A percentile compares a stretch with the other conserved stretches of the same genome.
Evolutionary conservation across 768 basidiomycete genomes (phyloP).

Genomic region (Leccinum subgranulosum): DNA sequence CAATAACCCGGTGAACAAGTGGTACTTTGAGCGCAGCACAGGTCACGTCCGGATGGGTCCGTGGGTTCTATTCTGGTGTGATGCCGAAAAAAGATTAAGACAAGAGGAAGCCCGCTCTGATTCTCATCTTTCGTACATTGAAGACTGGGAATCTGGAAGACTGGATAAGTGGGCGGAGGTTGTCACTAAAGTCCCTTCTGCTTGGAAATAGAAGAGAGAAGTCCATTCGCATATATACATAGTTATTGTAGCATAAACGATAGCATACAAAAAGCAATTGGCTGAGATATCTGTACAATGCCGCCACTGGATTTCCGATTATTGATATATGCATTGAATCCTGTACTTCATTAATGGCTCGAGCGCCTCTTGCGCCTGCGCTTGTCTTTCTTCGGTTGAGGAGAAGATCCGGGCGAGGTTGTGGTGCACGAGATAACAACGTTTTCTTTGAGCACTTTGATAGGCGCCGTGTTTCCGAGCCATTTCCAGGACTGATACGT

Average conservation of each 20-base stretch:
- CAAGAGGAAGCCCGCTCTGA: conserved; percentile 64
- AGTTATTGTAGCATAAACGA: conserved; percentile 6
- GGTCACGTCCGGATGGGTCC: conserved; percentile 83
- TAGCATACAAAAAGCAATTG: not conserved
- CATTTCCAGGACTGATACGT: conserved; percentile 49
- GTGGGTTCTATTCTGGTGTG: conserved; percentile 99
- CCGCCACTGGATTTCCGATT: not conserved
- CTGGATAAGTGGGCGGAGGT: conserved; percentile 66
- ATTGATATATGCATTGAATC: not conserved
- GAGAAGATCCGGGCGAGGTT: conserved; percentile 24
- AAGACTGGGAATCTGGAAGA: conserved; percentile 73
- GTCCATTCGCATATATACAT: conserved; percentile 5
- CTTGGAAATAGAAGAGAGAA: conserved; percentile 53
- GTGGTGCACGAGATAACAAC: conserved; percentile 25
- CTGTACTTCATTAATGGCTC: conserved; percentile 18
- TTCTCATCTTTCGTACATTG: conserved; percentile 67
- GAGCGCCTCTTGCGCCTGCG: conserved; percentile 29
- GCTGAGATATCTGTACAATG: not conserved
- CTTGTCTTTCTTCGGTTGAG: conserved; percentile 30
- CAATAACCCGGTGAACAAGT: conserved; percentile 96
- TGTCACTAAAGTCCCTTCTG: conserved; percentile 69
- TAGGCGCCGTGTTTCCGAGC: conserved; percentile 31
- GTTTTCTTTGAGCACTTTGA: conserved; percentile 37
- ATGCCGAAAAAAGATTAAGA: conserved; percentile 84
- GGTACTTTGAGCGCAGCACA: conserved; percentile 96